These are phyloP conservation scores for Chamaecrista fasciculata DNA, from an alignment of 306 rosid genomes.

Conservation along the genomic window DNA sequence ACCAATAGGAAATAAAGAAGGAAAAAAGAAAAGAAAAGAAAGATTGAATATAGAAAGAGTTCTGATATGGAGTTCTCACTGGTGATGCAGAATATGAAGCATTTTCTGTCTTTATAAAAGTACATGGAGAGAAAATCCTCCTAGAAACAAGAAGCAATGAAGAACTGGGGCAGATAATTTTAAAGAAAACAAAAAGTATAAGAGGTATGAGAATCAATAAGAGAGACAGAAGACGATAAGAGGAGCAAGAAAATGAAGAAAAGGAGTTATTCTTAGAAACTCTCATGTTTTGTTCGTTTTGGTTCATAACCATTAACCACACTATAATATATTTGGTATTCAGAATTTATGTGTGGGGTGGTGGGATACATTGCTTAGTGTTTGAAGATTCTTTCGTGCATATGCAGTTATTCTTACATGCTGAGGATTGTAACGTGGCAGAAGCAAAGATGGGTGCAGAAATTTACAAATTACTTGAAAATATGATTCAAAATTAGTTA, in stretches of 20 bases:
- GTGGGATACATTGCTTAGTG: constrained; percentile 35
- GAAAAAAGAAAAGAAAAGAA: background rate
- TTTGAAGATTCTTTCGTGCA: constrained; percentile 26
- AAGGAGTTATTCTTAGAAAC: constrained; percentile 5
- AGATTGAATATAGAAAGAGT: constrained; percentile 8
- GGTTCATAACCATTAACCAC: too few relatives aligned
- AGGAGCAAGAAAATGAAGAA: constrained; percentile 1
- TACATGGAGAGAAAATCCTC: constrained; percentile 11
- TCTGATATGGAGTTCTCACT: background rate
- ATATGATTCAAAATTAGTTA: too few relatives aligned
- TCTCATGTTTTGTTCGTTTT: constrained; percentile 21
- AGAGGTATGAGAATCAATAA: constrained; percentile 10
- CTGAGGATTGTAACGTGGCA: background rate
- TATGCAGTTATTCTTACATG: constrained; percentile 8
- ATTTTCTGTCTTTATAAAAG: background rate
- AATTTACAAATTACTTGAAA: too few relatives aligned
- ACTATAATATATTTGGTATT: background rate
- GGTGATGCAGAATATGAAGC: constrained; percentile 20
- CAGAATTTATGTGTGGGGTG: too few relatives aligned
- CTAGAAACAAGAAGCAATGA: constrained; percentile 7
- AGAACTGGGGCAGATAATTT: constrained; percentile 13
- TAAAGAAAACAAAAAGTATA: constrained; percentile 27
- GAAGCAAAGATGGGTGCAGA: background rate
- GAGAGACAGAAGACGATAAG: constrained; percentile 16
- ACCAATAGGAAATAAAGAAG: background rate